Evolutionary conservation across 306 rosid species (phyloP), one percentile per base, ranked within the genome.

Genomic region (Quercus agrifolia): DNA sequence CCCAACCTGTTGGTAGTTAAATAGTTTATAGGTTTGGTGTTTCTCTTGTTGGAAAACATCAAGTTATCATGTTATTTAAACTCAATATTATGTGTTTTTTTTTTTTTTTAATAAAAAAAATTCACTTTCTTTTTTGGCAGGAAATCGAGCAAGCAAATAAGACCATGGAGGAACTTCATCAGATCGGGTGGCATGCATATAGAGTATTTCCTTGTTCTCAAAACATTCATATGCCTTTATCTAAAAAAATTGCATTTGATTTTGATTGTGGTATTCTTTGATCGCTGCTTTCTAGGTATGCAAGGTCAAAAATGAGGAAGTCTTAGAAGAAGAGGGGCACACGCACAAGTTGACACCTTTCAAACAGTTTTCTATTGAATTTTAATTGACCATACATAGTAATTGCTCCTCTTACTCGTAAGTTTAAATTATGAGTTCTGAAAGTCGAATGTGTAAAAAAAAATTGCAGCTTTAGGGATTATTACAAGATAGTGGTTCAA

Each of bases 151-250:
- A 92, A 74, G 97, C 99, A 41, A 28, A 28, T 28, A 3, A 81
- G 62, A 98, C 80, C 79, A 52, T 92, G 91, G 90, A 92, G 77
- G 92, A 86, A 80, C 97, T 92, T 77, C 90, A 87, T 92, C 98
- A 12, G 99, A 95, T 85, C 88, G 63, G 97, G 99, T 51, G 97
- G 97, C 95, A 91, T 92, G 97, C 94, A 91, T 82, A 87, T 90
- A 78, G 99, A 95, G 99, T 95, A 91, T 64, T 75, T 27, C 35
- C 76, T 77, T 76, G 56, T 25, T 73, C 67, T 58, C 66, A 17
- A 17, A 41, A 31, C 27, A 28, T 75, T 76, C 72, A 69, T 23
- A 20, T 71, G 41, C 70, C 59, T 67, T 70, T 69, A 62, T 78
- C 54, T 66, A n/a, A 55, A 66, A 38, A 57, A 44, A 20, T 25